A percentile compares a stretch with the other conserved stretches of the same genome.
phyloP scores from a whole-genome alignment of 2,329 filamentous ascomycete genomes.

The Penicillium sclerotiorum region DNA sequence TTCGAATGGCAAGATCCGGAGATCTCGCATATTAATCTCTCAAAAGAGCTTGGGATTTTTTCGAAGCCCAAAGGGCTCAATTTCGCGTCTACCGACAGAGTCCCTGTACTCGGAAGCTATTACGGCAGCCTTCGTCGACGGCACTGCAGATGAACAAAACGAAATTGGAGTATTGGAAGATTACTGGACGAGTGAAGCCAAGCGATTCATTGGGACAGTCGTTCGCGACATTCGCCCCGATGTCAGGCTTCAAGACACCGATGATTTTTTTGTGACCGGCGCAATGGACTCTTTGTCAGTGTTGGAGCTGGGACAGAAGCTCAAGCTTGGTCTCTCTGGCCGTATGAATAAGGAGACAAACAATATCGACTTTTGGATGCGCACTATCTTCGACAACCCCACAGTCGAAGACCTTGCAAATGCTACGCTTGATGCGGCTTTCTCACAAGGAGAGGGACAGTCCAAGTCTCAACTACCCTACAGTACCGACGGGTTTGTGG shows the following conservation, averaged over 20 bases:
- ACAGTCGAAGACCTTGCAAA: constrained; percentile 16
- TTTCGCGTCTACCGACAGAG: constrained; percentile 18
- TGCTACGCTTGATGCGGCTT: constrained; percentile 12
- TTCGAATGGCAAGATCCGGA: constrained; percentile 16
- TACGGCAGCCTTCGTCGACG: constrained; percentile 14
- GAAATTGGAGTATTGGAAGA: constrained; percentile 16
- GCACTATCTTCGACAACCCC: constrained; percentile 17
- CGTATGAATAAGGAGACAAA: constrained; percentile 16
- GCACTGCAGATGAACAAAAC: constrained; percentile 15
- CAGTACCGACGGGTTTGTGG: constrained; percentile 4
- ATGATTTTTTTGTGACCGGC: constrained; percentile 16
- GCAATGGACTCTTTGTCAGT: constrained; percentile 18
- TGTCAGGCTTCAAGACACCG: constrained; percentile 10
- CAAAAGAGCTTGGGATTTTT: constrained; percentile 17
- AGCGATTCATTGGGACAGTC: constrained; percentile 16
- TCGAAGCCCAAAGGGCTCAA: constrained; percentile 17
- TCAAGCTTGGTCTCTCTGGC: constrained; percentile 11
- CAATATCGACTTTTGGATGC: constrained; percentile 17
- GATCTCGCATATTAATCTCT: constrained; percentile 16
- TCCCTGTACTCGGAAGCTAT: constrained; percentile 20
- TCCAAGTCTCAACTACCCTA: background rate
- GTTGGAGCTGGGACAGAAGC: constrained; percentile 15
- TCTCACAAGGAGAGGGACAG: background rate
- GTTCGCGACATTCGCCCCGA: constrained; percentile 17
- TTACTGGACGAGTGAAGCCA: constrained; percentile 15